Evolutionary conservation across 768 basidiomycete genomes (phyloP).

Genomic region (Pleurotus eryngii): DNA sequence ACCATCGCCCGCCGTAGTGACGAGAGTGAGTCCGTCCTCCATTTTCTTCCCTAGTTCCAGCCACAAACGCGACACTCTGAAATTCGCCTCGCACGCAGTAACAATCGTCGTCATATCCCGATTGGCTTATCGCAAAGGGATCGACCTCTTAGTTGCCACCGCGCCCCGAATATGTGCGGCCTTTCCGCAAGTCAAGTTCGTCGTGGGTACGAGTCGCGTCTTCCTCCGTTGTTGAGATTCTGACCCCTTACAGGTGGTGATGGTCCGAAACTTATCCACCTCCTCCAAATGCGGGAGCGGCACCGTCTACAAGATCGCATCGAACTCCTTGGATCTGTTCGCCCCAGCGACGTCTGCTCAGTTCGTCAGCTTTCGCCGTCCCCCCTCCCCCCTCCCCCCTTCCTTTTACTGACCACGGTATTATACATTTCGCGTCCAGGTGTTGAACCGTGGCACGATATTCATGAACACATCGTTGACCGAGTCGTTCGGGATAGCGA

Average conservation of each 20-base stretch:
- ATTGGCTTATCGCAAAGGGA: conserved; percentile 92
- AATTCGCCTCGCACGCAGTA: conserved; percentile 22
- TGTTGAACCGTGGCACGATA: conserved; percentile 78
- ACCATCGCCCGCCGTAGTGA: conserved; percentile 40
- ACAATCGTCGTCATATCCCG: conserved; percentile 90
- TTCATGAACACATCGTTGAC: conserved; percentile 96
- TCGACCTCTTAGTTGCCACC: conserved; percentile 91
- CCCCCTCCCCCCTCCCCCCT: no score
- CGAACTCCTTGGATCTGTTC: conserved; percentile 80
- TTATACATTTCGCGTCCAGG: no score
- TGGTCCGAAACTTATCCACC: conserved; percentile 91
- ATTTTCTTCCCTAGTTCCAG: background rate
- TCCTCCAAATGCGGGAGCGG: conserved; percentile 95
- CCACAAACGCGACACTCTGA: no score
- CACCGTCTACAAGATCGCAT: conserved; percentile 87
- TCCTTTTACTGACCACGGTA: no score
- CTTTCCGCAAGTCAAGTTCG: conserved; percentile 85
- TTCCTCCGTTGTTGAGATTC: no score
- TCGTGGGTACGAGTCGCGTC: conserved; percentile 55
- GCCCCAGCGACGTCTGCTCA: conserved; percentile 77
- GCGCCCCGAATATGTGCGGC: conserved; percentile 84
- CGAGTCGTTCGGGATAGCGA: conserved; percentile 96
- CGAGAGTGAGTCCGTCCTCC: conserved; percentile 43
- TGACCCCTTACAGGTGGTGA: conserved; percentile 46
- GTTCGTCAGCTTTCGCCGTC: conserved; percentile 37